Base-by-base conservation (phyloP, 768 basidiomycete genomes). In the Leccinum imitatum region DNA sequence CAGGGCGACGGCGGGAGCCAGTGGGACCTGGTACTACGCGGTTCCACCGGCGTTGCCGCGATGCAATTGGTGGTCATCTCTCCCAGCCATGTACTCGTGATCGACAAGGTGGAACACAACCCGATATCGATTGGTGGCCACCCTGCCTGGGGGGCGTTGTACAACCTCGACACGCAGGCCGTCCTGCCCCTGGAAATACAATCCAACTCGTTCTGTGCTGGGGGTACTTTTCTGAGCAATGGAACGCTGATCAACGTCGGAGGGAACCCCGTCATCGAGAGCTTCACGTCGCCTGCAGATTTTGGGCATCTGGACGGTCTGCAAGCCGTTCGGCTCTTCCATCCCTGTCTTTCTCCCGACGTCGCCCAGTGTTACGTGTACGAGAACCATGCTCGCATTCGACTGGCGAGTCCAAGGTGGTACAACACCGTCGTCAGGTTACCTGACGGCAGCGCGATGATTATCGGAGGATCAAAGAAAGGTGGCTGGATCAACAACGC, bases 51-150 rank as follows among this genome's bases (percentile, higher is more conserved):
- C 15, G 87, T 92, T 13, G 77, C 84, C 59, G 91, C 90, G 3
- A 91, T 91, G 90, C 90, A 92, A 69, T 69, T 92, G 59, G 77
- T 78, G 6, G 73, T 92, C 59, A 78, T 92, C 62, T 92, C 90
- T 4, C 67, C 82, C 15, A 83, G 82, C 9, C 89, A 90, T 64
- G 90, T 84, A 15, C 72, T 92, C 62, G 79, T 93, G 53, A 70
- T 93, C 41, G 91, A 93, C 80, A 93, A 93, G 73, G 90, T 91
- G 25, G 90, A 91, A 69, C 90, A 92, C 72, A 93, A 93, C 67
- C 91, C 90, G 33, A 75, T 91, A 53, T 82, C 83, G 1, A 77
- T 91, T 68, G 73, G 82, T 62, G 87, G 87, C 0, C 91, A 91
- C 67, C 90, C 91, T 15, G 90, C 91, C 13, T 93, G 91, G 91